These are phyloP conservation scores for Erythrobasidium hasegawianum DNA, from an alignment of 1,284 basidiomycete genomes.

Conservation along the genomic window DNA sequence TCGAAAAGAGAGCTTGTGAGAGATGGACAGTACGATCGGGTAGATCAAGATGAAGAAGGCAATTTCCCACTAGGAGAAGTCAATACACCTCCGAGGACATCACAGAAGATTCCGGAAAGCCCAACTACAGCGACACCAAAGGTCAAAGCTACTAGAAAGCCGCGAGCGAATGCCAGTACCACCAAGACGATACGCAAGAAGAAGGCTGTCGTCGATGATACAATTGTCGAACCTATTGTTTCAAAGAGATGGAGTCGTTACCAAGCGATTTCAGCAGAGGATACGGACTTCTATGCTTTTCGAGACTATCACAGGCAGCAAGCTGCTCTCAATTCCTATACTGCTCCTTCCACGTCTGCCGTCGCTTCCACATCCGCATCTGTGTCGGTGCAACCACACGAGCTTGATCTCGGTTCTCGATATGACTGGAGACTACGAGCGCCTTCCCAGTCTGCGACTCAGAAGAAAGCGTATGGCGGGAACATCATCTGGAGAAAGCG, in stretches of 20 bases:
- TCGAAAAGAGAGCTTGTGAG: not conserved
- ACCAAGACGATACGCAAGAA: too few relatives aligned
- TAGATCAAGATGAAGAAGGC: conserved; percentile 3
- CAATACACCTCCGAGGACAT: not conserved
- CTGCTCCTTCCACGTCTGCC: not conserved
- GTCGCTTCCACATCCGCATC: too few relatives aligned
- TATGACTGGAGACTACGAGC: conserved; percentile 41
- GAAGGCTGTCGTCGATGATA: too few relatives aligned
- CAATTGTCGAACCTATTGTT: not conserved
- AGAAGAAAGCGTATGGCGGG: conserved; percentile 6
- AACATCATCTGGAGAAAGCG: conserved; percentile 12
- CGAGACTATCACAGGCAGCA: conserved; percentile 16
- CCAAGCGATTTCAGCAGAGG: not conserved
- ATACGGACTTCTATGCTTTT: conserved; percentile 7
- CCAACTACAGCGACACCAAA: not conserved
- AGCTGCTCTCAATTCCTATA: not conserved
- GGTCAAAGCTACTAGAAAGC: not conserved
- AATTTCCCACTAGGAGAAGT: not conserved
- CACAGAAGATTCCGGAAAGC: not conserved
- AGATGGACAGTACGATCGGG: not conserved
- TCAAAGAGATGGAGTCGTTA: not conserved
- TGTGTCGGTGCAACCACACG: not conserved
- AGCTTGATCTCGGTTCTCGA: conserved; percentile 35
- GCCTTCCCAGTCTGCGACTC: conserved; percentile 35
- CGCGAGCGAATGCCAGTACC: not conserved